phyloP scores from a whole-genome alignment of 306 rosid genomes.

The Leucaena leucocephala region DNA sequence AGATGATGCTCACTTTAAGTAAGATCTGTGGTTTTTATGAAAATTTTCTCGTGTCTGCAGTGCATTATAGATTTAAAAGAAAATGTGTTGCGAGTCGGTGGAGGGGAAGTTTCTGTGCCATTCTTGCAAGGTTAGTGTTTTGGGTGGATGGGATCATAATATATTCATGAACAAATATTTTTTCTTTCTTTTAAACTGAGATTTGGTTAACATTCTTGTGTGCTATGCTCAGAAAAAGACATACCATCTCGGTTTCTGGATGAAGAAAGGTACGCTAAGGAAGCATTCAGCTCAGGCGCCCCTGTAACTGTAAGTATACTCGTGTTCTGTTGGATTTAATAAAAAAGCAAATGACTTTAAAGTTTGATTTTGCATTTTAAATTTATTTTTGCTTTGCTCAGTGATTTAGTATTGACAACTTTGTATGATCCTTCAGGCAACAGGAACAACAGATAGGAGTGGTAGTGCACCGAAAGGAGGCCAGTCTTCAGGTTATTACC shows the following conservation, averaged over 20 bases:
- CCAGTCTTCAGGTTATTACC: constrained; percentile 67
- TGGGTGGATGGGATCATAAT: too few relatives aligned
- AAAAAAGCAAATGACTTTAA: not conserved
- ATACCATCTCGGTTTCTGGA: constrained; percentile 72
- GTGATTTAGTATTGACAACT: constrained; percentile 25
- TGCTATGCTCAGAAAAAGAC: constrained; percentile 72
- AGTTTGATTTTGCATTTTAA: not conserved
- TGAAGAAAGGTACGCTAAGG: constrained; percentile 63
- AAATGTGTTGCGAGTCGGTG: constrained; percentile 87
- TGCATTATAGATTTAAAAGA: constrained; percentile 87
- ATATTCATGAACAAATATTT: too few relatives aligned
- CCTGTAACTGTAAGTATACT: constrained; percentile 68
- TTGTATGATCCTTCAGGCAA: constrained; percentile 49
- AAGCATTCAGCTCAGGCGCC: constrained; percentile 72
- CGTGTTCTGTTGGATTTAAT: constrained; percentile 1
- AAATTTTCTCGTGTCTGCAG: constrained; percentile 47
- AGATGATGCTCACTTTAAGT: constrained; percentile 4
- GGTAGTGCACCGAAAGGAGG: constrained; percentile 55
- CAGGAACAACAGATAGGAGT: constrained; percentile 51
- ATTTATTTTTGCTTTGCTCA: not conserved
- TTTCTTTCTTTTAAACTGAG: constrained; percentile 19
- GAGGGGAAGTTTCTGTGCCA: constrained; percentile 95
- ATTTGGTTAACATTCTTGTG: constrained; percentile 32
- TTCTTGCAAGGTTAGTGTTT: constrained; percentile 79
- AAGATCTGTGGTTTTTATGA: constrained; percentile 33